Base-by-base conservation (phyloP, 192 early-diverging fungal species). In the Polychytrium aggregatum region DNA sequence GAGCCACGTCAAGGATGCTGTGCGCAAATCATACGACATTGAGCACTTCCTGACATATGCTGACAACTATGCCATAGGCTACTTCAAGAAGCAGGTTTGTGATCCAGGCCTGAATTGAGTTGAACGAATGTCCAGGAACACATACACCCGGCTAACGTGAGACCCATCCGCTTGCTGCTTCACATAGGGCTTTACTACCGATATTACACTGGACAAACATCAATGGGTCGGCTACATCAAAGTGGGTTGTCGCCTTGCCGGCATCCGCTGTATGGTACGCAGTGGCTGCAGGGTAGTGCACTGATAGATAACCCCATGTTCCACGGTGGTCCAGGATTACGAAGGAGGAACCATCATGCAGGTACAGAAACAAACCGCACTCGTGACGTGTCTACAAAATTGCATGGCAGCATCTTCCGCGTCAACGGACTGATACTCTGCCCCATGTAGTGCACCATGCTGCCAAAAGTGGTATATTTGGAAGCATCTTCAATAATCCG, bases 191-290 rank as follows among this genome's bases (percentile, higher is more conserved):
- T 99, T 99, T 58, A 96, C 91, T 16, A 90, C 88, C 11, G 94
- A 99, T 17, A 93, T 99, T 35, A 88, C 90, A 14, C 67, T 99
- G 50, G 92, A 97, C 49, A 84, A 85, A 50, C 67, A 75, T 21
- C 67, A 87, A 41, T 99, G 96, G 96, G 82, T 95, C 56, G 94
- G 94, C 0, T 97, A 97, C 58, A 97, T 99, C 59, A 99, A 99
- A 57, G n/a, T n/a, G n/a, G n/a, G n/a, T n/a, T n/a, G n/a, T n/a
- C n/a, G n/a, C n/a, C n/a, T n/a, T n/a, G n/a, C n/a, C n/a, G n/a
- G n/a, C n/a, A n/a, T n/a, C n/a, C n/a, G n/a, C n/a, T n/a, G n/a
- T n/a, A n/a, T n/a, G n/a, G n/a, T n/a, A n/a, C n/a, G n/a, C n/a
- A n/a, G n/a, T n/a, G n/a, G n/a, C n/a, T n/a, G n/a, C n/a, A n/a